phyloP scores from a whole-genome alignment of 441 rosid species.

The Manihot esculenta region DNA sequence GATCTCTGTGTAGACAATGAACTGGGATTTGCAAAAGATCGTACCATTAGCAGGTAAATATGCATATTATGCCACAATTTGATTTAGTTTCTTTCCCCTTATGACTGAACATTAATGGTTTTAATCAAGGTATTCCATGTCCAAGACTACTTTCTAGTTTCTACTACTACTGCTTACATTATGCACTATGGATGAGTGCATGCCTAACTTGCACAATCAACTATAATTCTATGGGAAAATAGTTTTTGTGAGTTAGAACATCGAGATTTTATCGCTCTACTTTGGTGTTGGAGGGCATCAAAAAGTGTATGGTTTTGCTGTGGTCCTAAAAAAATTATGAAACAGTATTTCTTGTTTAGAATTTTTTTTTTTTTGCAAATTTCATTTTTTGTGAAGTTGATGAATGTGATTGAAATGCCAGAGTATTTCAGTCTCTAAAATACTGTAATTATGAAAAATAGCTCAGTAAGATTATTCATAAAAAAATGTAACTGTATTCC shows the following conservation, averaged over 20 bases:
- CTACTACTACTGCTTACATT: neutral
- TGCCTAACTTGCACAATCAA: neutral
- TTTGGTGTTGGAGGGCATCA: neutral
- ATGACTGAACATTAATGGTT: neutral
- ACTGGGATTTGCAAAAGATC: constrained; percentile 90
- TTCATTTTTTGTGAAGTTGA: neutral
- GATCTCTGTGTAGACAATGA: constrained; percentile 96
- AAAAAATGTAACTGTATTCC: no score
- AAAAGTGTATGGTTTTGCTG: neutral
- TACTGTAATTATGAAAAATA: no score
- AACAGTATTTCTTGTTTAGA: neutral
- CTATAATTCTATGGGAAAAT: neutral
- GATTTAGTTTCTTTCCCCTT: neutral
- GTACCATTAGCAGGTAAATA: constrained; percentile 87
- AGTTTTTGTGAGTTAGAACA: neutral
- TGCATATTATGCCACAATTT: neutral
- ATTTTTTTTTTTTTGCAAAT: neutral
- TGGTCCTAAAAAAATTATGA: neutral
- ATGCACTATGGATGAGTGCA: neutral
- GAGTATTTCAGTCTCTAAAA: no score
- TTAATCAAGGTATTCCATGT: neutral
- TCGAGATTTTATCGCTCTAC: neutral
- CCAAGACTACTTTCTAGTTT: neutral
- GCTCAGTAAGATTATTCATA: no score
- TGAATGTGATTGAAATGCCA: neutral